Evolutionary conservation across 2,329 filamentous ascomycete genomes (phyloP), one percentile per base, ranked within the genome.

Genomic region (Westerdykella sp.): DNA sequence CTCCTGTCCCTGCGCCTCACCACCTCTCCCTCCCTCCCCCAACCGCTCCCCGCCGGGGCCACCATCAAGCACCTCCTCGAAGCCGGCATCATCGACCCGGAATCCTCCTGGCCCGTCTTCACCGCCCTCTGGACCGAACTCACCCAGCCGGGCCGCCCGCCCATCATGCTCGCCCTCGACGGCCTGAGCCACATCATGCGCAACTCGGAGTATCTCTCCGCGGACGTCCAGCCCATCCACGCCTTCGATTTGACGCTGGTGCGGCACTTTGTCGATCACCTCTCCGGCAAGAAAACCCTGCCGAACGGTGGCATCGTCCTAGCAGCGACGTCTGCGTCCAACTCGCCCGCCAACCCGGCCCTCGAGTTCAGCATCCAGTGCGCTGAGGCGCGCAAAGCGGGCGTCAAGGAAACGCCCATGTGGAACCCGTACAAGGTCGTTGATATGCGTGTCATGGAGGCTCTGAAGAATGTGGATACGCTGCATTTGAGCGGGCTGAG

Each of bases 101-200:
- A 93, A 47, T 72, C 82, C 51, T 83, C 90, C 34, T 94, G 85
- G 85, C 75, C 82, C 9, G 80, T 90, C 41, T 91, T 95, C 72
- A 72, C 81, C 53, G 84, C 87, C 10, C 74, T 96, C 40, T 93
- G 87, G 87, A 68, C 76, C 23, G 91, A 97, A 69, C 79, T 97
- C 39, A 79, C 74, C 3, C 68, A 72, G 12, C 74, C 74, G 1
- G 57, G 74, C 4, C 70, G 81, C 13, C 77, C 80, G 14, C 79
- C 78, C 1, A 74, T 96, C 45, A 73, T 97, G 39, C 76, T 96
- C 54, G 72, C 82, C 35, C 71, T 94, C 40, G 93, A 98, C 62
- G 84, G 84, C 41, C 73, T 97, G 30, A 76, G 80, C 42, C 86
- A 93, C 71, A 79, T 89, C 68, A 95, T 95, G 86, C 77, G 77